Evolutionary conservation across 441 rosid genomes (phyloP).

Genomic region (Flueggea neowawraea): DNA sequence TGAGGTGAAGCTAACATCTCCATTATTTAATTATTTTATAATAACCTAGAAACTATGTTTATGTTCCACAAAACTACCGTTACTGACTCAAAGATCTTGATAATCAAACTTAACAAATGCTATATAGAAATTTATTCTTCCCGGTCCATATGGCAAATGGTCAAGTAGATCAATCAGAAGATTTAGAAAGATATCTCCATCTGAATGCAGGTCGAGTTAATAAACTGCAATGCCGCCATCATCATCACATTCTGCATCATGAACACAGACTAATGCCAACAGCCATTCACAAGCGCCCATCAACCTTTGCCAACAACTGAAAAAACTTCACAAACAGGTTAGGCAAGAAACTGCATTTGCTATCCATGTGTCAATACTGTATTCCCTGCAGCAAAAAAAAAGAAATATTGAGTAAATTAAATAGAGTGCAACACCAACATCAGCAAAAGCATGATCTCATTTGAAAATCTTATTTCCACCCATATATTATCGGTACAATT

Average conservation of each 20-base stretch:
- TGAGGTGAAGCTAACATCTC: slow-evolving; percentile 62
- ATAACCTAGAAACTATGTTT: slow-evolving; percentile 14
- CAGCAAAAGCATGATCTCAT: too few relatives aligned
- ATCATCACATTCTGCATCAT: slow-evolving; percentile 21
- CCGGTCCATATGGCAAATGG: slow-evolving; percentile 19
- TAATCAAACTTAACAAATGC: neutral
- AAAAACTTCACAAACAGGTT: slow-evolving; percentile 10
- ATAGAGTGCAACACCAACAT: neutral
- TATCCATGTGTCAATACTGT: slow-evolving; percentile 20
- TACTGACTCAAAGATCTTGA: neutral
- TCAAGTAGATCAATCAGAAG: slow-evolving; percentile 11
- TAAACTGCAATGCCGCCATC: slow-evolving; percentile 27
- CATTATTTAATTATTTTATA: slow-evolving; percentile 24
- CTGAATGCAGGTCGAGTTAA: slow-evolving; percentile 9
- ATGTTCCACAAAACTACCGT: slow-evolving; percentile 11
- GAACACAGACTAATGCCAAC: slow-evolving; percentile 29
- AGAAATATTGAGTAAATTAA: slow-evolving; percentile 6
- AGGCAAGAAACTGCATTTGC: slow-evolving; percentile 27
- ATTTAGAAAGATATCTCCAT: slow-evolving; percentile 12
- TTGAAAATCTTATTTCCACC: too few relatives aligned
- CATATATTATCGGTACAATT: too few relatives aligned
- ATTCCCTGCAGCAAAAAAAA: slow-evolving; percentile 8
- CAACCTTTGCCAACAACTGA: slow-evolving; percentile 10
- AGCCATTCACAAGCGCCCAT: slow-evolving; percentile 36
- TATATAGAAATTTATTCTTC: slow-evolving; percentile 9